phyloP scores from a whole-genome alignment of 257 asterid genomes.

The Rubia yunnanensis region DNA sequence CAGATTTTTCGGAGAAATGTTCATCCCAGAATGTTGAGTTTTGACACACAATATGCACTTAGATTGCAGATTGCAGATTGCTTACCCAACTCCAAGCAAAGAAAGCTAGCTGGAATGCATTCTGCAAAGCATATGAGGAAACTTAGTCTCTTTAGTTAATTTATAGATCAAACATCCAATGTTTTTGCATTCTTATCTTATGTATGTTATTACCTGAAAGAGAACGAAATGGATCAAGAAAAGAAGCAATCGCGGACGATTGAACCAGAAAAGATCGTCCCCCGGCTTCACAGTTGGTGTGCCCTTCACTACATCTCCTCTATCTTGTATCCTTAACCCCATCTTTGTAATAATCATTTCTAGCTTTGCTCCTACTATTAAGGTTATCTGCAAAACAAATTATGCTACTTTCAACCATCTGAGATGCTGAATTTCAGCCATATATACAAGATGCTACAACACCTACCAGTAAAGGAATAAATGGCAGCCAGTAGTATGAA shows the following conservation, averaged over 20 bases:
- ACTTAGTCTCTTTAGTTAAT: background rate
- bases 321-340: slow-evolving; percentile 70
- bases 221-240: slow-evolving; percentile 73
- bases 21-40: background rate
- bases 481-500: slow-evolving; percentile 82
- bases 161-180: background rate
- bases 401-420: background rate
- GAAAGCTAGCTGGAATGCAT: slow-evolving; percentile 93
- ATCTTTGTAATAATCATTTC: slow-evolving; percentile 83
- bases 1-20: background rate
- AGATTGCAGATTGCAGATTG: background rate
- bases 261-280: slow-evolving; percentile 86
- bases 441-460: background rate
- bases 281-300: slow-evolving; percentile 68
- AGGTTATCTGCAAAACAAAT: slow-evolving; percentile 38
- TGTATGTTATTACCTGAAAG: slow-evolving; percentile 50
- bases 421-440: background rate
- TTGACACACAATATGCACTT: no score
- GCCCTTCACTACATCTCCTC: slow-evolving; percentile 64
- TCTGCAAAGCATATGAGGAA: slow-evolving; percentile 33
- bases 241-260: slow-evolving; percentile 62
- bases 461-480: slow-evolving; percentile 68
- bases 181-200: background rate
- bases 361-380: slow-evolving; percentile 73
- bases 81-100: slow-evolving; percentile 89